Evolutionary conservation across 116 monocot genomes (phyloP).

Genomic region (Papilionanthe hybrid): DNA sequence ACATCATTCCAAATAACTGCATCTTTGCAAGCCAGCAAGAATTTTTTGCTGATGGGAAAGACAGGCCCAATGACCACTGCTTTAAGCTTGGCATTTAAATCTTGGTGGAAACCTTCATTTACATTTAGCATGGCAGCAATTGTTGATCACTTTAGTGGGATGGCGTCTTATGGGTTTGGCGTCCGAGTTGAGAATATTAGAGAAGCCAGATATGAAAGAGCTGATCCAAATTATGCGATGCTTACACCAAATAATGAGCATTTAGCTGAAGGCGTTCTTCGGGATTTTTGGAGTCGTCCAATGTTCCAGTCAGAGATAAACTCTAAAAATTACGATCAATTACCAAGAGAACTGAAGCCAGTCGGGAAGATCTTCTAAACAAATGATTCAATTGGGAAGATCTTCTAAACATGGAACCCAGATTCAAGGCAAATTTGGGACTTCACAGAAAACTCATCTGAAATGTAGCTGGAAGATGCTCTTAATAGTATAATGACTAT

Average conservation of each 20-base stretch:
- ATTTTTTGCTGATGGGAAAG: slow-evolving; percentile 92
- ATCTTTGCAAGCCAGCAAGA: slow-evolving; percentile 99
- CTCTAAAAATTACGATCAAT: slow-evolving; percentile 69
- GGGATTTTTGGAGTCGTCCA: slow-evolving; percentile 65
- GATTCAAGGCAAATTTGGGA: too few relatives aligned
- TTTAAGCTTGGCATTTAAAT: slow-evolving; percentile 81
- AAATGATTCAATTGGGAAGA: too few relatives aligned
- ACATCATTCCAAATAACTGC: slow-evolving; percentile 91
- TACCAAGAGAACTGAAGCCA: slow-evolving; percentile 78
- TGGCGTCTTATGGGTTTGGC: slow-evolving; percentile 77
- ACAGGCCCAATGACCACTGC: slow-evolving; percentile 68
- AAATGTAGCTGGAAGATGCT: too few relatives aligned
- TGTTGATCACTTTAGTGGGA: slow-evolving; percentile 47
- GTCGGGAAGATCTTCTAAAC: slow-evolving; percentile 63
- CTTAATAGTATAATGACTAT: too few relatives aligned
- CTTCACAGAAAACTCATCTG: too few relatives aligned
- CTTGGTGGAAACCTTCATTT: slow-evolving; percentile 99
- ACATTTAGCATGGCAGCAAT: slow-evolving; percentile 95
- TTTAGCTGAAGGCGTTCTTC: slow-evolving; percentile 68
- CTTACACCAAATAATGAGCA: slow-evolving; percentile 91
- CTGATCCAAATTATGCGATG: slow-evolving; percentile 98
- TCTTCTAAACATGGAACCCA: too few relatives aligned
- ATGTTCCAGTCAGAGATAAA: slow-evolving; percentile 77
- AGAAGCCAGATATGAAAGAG: slow-evolving; percentile 96
- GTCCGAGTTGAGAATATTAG: slow-evolving; percentile 85